Conservation (phyloP, 2,329 filamentous ascomycete species). For the Ambrosiella xylebori region DNA sequence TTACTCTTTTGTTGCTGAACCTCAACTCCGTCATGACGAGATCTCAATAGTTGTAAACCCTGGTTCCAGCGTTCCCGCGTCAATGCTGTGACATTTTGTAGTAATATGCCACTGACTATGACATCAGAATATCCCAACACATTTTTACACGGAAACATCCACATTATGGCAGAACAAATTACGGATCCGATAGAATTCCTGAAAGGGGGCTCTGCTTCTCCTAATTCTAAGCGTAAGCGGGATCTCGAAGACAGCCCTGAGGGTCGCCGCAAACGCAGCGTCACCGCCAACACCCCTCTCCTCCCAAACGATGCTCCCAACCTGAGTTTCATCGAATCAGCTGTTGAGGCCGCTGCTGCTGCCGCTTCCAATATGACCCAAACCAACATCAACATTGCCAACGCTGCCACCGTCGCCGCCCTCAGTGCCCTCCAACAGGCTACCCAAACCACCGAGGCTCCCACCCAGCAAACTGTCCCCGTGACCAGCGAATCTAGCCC, state of each 20-base stretch:
- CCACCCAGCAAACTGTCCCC: slow-evolving; percentile 2
- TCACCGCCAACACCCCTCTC: slow-evolving; percentile 23
- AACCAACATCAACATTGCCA: slow-evolving; percentile 6
- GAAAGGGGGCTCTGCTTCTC: slow-evolving; percentile 19
- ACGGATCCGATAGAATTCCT: slow-evolving; percentile 7
- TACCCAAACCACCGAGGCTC: slow-evolving; percentile 20
- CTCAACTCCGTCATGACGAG: no score
- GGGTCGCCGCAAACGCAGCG: slow-evolving; percentile 33
- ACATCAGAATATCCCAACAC: not conserved
- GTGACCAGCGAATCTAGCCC: not conserved
- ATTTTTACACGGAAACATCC: not conserved
- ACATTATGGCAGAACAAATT: slow-evolving; percentile 9
- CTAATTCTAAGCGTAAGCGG: slow-evolving; percentile 39
- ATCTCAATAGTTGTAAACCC: no score
- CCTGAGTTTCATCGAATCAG: slow-evolving; percentile 32
- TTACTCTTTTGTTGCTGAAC: no score
- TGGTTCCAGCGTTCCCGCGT: no score
- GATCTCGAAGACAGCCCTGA: slow-evolving; percentile 31
- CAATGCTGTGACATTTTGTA: no score
- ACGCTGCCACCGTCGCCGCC: slow-evolving; percentile 11
- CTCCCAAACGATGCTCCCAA: slow-evolving; percentile 11
- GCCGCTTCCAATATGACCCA: slow-evolving; percentile 20
- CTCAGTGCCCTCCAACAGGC: slow-evolving; percentile 41
- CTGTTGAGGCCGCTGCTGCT: slow-evolving; percentile 28
- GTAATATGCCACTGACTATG: not conserved